Evolutionary conservation across 371 early-diverging fungal genomes (phyloP), one percentile per base, ranked within the genome.

Genomic region (Funneliformis caledonium): DNA sequence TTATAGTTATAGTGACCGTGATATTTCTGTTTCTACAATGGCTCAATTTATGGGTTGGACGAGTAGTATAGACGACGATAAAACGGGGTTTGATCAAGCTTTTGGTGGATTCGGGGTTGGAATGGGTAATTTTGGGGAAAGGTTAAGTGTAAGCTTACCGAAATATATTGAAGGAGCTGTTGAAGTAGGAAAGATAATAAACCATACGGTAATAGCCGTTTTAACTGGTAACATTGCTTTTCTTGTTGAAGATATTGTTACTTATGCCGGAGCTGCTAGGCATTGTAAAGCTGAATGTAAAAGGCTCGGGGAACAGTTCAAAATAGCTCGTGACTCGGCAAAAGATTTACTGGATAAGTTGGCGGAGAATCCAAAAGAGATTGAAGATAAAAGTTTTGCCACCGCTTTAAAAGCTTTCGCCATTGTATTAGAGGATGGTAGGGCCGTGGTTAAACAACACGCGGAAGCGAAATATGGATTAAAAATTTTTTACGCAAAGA

Each of bases 271-370:
- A 33, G 67, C 78, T 43, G 78, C 78, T 42, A 78, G 47, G 33
- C 78, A 78, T 78, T 78, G 78, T 64, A 78, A 78, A 67, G 65
- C 78, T 48, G 78, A 78, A 45, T 78, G 78, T 56, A 78, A 68
- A 78, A 65, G 78, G 48, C 78, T 78, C 48, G 16, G 67, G 22
- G 78, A 78, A 67, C 78, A 78, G 37, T 61, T 78, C 14, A 78
- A 78, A 68, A 78, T 78, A 16, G 50, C 68, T 22, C 45, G 78
- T 22, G 78, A 78, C 33, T 67, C 68, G 0, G 78, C 78, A 9
- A 78, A 68, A 67, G 78, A 78, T 22, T 68, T 78, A 45, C 31
- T 78, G 16, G 52, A 78, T 4, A 43, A 78, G 67, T 78, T 78
- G 50, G 68, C 45, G 11, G 19, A 62, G 47, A 67, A 45, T 14